phyloP scores from a whole-genome alignment of 208 protist genomes.

The Leishmania amazonensis region DNA sequence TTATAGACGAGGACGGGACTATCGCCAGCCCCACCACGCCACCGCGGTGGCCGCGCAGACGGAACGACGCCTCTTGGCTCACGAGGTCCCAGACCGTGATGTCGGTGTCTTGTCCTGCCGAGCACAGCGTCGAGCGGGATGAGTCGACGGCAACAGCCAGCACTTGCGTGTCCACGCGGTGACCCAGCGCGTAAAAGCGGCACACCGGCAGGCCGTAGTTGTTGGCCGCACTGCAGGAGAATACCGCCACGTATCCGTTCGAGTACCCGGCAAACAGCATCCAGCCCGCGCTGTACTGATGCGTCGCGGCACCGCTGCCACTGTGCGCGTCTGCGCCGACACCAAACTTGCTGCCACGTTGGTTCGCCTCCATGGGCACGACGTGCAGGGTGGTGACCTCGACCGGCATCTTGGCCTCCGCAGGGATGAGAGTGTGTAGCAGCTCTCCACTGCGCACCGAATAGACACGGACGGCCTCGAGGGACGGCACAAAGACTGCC shows the following conservation, averaged over 20 bases:
- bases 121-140: conserved; percentile 67
- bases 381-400: conserved; percentile 78
- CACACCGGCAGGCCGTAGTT: conserved; percentile 89
- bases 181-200: conserved; percentile 83
- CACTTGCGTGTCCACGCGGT: conserved; percentile 84
- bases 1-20: conserved; percentile 30
- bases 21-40: conserved; percentile 75
- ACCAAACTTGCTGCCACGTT: neutral
- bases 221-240: conserved; percentile 60
- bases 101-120: conserved; percentile 96
- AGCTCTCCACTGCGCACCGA: conserved; percentile 76
- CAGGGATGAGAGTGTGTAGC: conserved; percentile 72
- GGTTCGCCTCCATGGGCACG: conserved; percentile 37
- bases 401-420: conserved; percentile 75
- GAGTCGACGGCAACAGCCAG: conserved; percentile 80
- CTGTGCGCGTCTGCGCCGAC: neutral
- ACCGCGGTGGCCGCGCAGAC: conserved; percentile 87
- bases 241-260: conserved; percentile 85
- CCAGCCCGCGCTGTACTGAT: conserved; percentile 45
- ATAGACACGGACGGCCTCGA: conserved; percentile 87
- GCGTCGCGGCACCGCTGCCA: neutral
- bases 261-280: conserved; percentile 82
- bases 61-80: conserved; percentile 69
- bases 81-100: conserved; percentile 98
- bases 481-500: conserved; percentile 75